Evolutionary conservation across 73 alveolate genomes (phyloP).

Genomic region (Effrenium voratum): DNA sequence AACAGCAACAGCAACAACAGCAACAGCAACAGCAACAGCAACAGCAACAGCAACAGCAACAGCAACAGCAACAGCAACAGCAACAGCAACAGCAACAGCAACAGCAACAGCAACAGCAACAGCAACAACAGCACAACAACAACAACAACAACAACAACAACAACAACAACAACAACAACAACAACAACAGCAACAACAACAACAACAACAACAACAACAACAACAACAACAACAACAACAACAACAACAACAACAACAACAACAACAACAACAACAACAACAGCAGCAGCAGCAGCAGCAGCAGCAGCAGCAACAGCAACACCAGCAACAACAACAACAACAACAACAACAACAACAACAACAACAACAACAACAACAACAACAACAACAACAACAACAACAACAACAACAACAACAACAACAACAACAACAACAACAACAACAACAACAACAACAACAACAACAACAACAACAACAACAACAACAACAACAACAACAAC

Average conservation of each 20-base stretch:
- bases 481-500: neutral
- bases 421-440: neutral
- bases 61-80: neutral
- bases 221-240: slow-evolving; percentile 3
- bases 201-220: neutral
- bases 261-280: neutral
- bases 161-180: neutral
- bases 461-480: neutral
- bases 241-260: neutral
- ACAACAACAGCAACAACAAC: slow-evolving; percentile 3
- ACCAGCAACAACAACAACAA: neutral
- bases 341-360: neutral
- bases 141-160: neutral
- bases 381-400: neutral
- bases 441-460: neutral
- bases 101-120: neutral
- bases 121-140: neutral
- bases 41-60: neutral
- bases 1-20: no score
- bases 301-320: neutral
- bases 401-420: neutral
- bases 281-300: neutral
- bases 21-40: no score
- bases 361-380: neutral
- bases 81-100: neutral